Percentiles rank a stretch among this genome's conserved stretches.
These are phyloP conservation scores for Epicoccum nigrum DNA, from an alignment of 2,329 filamentous ascomycete species.

Conservation along the genomic window DNA sequence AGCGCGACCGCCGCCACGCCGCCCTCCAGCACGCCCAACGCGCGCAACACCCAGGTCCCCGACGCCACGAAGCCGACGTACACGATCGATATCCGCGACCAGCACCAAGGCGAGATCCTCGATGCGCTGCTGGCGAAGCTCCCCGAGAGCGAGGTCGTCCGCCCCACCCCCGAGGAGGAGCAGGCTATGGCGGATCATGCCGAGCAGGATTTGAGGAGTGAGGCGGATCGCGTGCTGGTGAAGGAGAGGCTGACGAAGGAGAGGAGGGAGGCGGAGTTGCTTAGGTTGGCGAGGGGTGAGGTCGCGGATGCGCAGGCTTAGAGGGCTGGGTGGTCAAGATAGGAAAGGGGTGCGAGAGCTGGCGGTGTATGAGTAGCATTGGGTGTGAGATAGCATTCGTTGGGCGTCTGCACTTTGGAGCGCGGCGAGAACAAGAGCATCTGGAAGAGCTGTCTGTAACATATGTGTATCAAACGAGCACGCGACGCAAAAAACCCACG, in stretches of 20 bases:
- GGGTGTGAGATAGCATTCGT: not conserved
- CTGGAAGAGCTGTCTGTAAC: not conserved
- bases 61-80: constrained; percentile 48
- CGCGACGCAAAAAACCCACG: not conserved
- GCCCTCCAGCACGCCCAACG: constrained; percentile 28
- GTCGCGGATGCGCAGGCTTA: constrained; percentile 2
- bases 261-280: constrained; percentile 66
- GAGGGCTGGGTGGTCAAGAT: not conserved
- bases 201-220: constrained; percentile 59
- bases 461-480: not conserved
- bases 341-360: not conserved
- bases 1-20: constrained; percentile 15
- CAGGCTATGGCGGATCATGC: constrained; percentile 64
- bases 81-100: constrained; percentile 65
- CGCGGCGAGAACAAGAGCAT: not conserved
- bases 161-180: constrained; percentile 65
- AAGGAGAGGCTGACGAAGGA: constrained; percentile 61
- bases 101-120: constrained; percentile 67
- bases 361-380: not conserved
- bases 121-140: constrained; percentile 67
- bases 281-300: constrained; percentile 60
- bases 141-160: constrained; percentile 61
- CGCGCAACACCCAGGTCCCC: constrained; percentile 34
- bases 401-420: not conserved
- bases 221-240: constrained; percentile 62